Evolutionary conservation across 1,284 basidiomycete genomes (phyloP), one percentile per base, ranked within the genome.

Genomic region (Cryptococcus wingfieldii): DNA sequence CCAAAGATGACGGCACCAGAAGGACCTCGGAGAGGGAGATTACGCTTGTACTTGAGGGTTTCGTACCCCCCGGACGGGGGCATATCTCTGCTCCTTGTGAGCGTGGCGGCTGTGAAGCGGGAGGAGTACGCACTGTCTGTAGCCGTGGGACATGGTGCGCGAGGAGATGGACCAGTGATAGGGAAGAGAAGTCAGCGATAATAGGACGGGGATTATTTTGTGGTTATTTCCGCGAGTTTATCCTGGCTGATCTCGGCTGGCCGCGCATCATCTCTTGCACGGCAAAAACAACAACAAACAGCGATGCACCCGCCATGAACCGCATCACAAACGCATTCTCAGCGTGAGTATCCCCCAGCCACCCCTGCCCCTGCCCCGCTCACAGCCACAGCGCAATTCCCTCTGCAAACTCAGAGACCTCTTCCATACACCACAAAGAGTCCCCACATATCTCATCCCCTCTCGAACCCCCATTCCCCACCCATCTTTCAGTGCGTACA

Each of bases 1-100:
- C 85, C 88, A 65, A 98, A 88, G 71, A 98, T 86, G 64, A 85
- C 86, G 55, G 88, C 80, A 37, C 92, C 93, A 52, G 90, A 86
- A 47, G 93, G 93, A 9, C 96, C 96, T 66, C 89, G 86, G 72
- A 90, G 82, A 50, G 96, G 94, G 58, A 99, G 83, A 79, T 95
- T 95, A 62, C 95, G 88, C 79, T 94, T 95, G 84, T 97, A 98
- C 78, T 88, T 88, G 80, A 98, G 81, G 46, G 88, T 79, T 74
- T 90, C 90, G 79, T 96, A 98, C 5, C 95, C 95, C 63, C 92
- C 94, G 47, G 85, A 70, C 46, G 95, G 94, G 68, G 94, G 94
- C 85, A 98, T 89, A 75, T 98, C 95, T 79, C 95, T 98, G 72
- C 42, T 38, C 27, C 7, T 12, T 34, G 14, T 10, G 45, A 47